Base-by-base conservation (phyloP, 208 protist species). In the Leishmania arabica region DNA sequence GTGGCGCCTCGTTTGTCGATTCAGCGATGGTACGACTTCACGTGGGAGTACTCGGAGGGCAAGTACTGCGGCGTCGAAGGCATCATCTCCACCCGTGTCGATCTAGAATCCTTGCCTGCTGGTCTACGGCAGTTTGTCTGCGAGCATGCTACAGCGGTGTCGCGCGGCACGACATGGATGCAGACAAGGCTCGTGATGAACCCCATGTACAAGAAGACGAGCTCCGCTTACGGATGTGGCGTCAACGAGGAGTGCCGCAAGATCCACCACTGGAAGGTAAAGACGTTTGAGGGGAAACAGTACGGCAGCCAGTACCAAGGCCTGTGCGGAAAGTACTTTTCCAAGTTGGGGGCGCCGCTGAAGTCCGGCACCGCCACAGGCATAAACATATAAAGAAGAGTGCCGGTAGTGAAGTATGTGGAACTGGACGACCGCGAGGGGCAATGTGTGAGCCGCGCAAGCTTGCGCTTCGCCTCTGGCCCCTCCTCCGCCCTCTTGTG, bases 121-220 rank as follows among this genome's bases (percentile, higher is more conserved):
- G 82, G 79, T 5, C 73, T 97, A 8, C 86, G 85, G 9, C 84
- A 93, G 76, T 87, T 95, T 64, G 88, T 97, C 75, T 69, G 90
- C 66, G 84, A 93, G 51, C 91, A 89, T 79, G 53, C 40, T 54
- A 85, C 70, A 13, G 84, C 85, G 40, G 80, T 84, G 49, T 82
- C 79, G 17, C 78, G 87, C 19, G 49, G 87, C 42, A 92, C 91
- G 15, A 58, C 45, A 15, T 86, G 82, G 82, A 80, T 86, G 9
- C 54, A 62, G 37, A 79, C 82, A 60, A 72, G 65, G 66, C 62
- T 70, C 17, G 65, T 68, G 15, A 64, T 79, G 27, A 96, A 96
- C 77, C 94, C 94, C 42, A 95, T 95, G 91, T 97, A 96, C 80
- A 96, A 92, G 77, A 82, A 86, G 37, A 89, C 92, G 42, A 96